These are phyloP conservation scores for Lignosus rhinocerotis DNA, from an alignment of 1,284 basidiomycete species.

Conservation along the genomic window DNA sequence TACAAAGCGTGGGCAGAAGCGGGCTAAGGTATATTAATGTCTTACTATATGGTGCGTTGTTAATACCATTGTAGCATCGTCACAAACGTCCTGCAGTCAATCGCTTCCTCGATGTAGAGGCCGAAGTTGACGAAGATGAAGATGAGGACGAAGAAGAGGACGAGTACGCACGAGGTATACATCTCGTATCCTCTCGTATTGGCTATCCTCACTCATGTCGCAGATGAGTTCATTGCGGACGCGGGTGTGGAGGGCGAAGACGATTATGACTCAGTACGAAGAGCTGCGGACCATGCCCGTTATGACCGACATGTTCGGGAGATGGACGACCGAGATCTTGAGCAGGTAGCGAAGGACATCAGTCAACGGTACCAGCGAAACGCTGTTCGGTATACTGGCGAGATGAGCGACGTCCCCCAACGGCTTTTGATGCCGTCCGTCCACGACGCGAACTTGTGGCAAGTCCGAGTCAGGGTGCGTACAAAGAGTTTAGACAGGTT, in stretches of 20 bases:
- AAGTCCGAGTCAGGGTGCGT: conserved; percentile 87
- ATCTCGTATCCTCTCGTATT: not conserved
- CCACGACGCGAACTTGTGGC: conserved; percentile 95
- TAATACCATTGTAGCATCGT: conserved; percentile 45
- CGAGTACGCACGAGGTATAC: conserved; percentile 72
- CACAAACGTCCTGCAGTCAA: conserved; percentile 66
- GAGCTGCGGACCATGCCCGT: conserved; percentile 72
- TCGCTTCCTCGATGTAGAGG: conserved; percentile 94
- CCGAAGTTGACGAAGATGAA: conserved; percentile 91
- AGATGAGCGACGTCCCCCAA: conserved; percentile 94
- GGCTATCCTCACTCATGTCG: not conserved
- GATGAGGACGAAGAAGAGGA: conserved; percentile 95
- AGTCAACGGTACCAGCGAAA: conserved; percentile 79
- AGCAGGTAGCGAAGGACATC: conserved; percentile 84
- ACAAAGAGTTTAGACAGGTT: too few relatives aligned
- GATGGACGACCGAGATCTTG: conserved; percentile 82
- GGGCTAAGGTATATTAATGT: conserved; percentile 49
- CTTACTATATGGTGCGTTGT: conserved; percentile 11
- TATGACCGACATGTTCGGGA: conserved; percentile 78
- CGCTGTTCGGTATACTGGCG: conserved; percentile 78
- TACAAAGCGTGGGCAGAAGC: conserved; percentile 47
- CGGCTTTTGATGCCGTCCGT: conserved; percentile 96
- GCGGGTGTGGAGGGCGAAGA: conserved; percentile 65
- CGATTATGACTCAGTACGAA: conserved; percentile 65
- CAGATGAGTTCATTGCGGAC: conserved; percentile 84